A percentile compares a stretch with the other conserved stretches of the same genome.
Conservation (phyloP, 441 rosid species). For the Capsella rubella region DNA sequence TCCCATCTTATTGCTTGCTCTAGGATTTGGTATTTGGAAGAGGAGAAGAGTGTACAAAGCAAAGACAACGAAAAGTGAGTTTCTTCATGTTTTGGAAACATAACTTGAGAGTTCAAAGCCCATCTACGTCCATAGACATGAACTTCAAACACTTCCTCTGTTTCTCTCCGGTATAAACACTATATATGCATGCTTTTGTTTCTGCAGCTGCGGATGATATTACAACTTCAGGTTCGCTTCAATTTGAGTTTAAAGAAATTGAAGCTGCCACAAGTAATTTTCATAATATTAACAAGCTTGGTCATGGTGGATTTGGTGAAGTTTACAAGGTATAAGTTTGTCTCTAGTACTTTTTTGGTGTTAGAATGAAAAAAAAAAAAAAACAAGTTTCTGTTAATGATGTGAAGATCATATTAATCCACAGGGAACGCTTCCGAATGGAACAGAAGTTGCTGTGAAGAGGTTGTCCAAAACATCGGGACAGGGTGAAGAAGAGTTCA, state of each 20-base stretch:
- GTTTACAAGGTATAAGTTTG: conserved; percentile 48
- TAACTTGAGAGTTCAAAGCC: too few species aligned
- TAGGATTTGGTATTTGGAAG: too few species aligned
- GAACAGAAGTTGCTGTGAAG: conserved; percentile 51
- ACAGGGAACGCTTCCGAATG: conserved; percentile 49
- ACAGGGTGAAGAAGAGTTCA: conserved; percentile 54
- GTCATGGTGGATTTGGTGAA: conserved; percentile 57
- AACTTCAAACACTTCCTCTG: not conserved
- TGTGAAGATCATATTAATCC: not conserved
- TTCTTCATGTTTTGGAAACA: too few species aligned
- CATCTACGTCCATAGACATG: too few species aligned
- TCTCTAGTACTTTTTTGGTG: not conserved
- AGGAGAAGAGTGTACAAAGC: too few species aligned
- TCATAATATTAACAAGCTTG: conserved; percentile 46
- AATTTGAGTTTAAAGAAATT: conserved; percentile 39
- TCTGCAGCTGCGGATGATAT: conserved; percentile 45
- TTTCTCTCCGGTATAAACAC: not conserved
- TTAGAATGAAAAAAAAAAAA: not conserved
- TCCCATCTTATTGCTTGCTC: too few species aligned
- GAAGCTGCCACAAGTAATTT: conserved; percentile 47
- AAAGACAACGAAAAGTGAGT: too few species aligned
- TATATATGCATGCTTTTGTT: not conserved
- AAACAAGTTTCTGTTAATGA: not conserved
- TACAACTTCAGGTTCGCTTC: conserved; percentile 40
- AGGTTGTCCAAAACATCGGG: conserved; percentile 43